Evolutionary conservation across 768 basidiomycete species (phyloP).

Genomic region (Gelatoporia subvermispora): DNA sequence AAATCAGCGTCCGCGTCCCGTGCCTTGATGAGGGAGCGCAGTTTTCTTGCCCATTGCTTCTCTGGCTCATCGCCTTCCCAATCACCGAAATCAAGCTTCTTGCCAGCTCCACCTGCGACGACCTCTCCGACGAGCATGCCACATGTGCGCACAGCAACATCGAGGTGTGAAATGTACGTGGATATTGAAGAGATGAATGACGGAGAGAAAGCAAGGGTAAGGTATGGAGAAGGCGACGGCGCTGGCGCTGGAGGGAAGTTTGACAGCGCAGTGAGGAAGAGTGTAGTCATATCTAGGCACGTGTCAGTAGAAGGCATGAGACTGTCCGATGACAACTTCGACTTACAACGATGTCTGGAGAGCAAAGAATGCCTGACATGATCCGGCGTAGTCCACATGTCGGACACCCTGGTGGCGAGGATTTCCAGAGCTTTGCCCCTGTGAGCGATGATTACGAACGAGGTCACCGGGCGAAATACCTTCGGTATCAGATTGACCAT

Average conservation of each 20-base stretch:
- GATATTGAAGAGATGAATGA: constrained; percentile 66
- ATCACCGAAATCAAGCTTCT: constrained; percentile 69
- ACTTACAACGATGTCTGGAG: constrained; percentile 70
- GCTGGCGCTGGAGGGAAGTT: constrained; percentile 43
- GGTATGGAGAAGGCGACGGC: constrained; percentile 30
- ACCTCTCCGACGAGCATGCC: constrained; percentile 93
- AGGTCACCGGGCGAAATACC: constrained; percentile 15
- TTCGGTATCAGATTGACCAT: constrained; percentile 28
- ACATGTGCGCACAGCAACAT: constrained; percentile 70
- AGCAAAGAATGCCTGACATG: constrained; percentile 79
- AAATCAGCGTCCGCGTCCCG: constrained; percentile 47
- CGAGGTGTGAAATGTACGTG: constrained; percentile 73
- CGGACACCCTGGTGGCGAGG: constrained; percentile 46
- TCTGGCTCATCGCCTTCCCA: constrained; percentile 79
- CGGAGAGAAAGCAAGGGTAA: constrained; percentile 46
- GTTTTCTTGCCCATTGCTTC: constrained; percentile 54
- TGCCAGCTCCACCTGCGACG: constrained; percentile 55
- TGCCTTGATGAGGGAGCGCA: constrained; percentile 48
- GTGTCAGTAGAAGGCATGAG: constrained; percentile 1
- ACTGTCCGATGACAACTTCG: background rate
- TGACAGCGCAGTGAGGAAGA: constrained; percentile 62
- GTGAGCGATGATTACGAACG: constrained; percentile 1
- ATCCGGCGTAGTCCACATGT: constrained; percentile 70
- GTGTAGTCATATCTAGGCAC: constrained; percentile 60
- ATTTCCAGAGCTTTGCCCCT: constrained; percentile 37